Base-by-base conservation (phyloP, 768 basidiomycete genomes). In the Kwoniella dendrophila region DNA sequence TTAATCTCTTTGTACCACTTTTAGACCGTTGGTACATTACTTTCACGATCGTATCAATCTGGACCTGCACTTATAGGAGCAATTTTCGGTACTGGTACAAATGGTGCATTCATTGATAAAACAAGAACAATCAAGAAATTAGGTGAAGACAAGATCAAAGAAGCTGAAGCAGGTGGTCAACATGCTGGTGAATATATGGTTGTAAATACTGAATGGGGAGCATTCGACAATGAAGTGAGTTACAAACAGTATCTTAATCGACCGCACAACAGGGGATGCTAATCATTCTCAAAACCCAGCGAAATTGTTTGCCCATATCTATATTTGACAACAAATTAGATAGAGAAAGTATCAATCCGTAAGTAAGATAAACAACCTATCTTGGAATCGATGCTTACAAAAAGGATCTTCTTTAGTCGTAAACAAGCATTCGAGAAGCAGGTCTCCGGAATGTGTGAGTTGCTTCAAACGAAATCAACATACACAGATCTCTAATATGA, bases 131-230 rank as follows among this genome's bases (percentile, higher is more conserved):
- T 98, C 74, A 86, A 83, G 40, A 98, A 98, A 79, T 83, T 96
- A 7, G 85, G 85, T 18, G 86, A 89, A 57, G 83, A 80, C 43
- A 81, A 85, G 26, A 85, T 81, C 61, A 51, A 57, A 52, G 69
- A 72, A 59, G 70, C 67, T 32, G 67, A 69, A 62, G 62, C 67
- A 56, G 65, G 82, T 10, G 81, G 83, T 8, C 82, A 84, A 32
- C 70, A 73, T 36, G 80, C 74, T n/a, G 76, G 79, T 45, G 69
- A 78, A 20, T 80, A 84, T 67, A 99, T 99, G 96, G 85, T 97
- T 57, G 86, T 98, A 59, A 99, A 99, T 81, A 90, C 90, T 6
- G 96, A 98, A 81, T 98, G 95, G 96, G 96, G 96, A 64, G 96
- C 86, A 26, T 96, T 98, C 81, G 90, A 99, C 79, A 98, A 96